phyloP scores from a whole-genome alignment of 257 asterid species.

The Osmanthus fragrans region DNA sequence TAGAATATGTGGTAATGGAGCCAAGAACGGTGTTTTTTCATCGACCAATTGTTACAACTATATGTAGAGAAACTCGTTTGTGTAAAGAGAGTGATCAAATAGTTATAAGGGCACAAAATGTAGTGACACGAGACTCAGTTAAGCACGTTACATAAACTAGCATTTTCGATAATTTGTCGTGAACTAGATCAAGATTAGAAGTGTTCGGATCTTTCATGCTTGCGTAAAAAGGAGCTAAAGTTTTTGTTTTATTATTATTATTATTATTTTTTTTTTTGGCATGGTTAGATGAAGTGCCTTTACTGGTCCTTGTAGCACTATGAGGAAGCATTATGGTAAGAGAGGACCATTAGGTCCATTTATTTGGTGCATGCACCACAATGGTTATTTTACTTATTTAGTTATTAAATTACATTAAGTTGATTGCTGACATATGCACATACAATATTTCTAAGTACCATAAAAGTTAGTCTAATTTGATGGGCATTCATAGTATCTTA shows the following conservation, averaged over 20 bases:
- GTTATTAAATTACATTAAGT: background rate
- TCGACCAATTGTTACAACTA: no score
- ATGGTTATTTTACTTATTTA: background rate
- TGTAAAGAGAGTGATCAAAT: background rate
- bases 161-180: background rate
- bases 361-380: conserved; percentile 8
- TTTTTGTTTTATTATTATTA: background rate
- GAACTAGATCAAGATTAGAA: background rate
- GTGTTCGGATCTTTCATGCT: background rate
- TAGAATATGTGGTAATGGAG: background rate
- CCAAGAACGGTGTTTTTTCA: background rate
- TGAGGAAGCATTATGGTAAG: conserved; percentile 4
- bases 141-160: background rate
- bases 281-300: background rate
- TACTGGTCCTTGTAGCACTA: conserved; percentile 15
- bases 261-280: background rate
- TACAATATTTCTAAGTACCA: background rate
- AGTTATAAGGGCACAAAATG: background rate
- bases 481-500: background rate
- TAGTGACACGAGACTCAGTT: background rate
- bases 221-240: background rate
- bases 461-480: background rate
- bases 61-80: no score
- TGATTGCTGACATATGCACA: background rate
- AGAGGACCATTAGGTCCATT: conserved; percentile 10